Conservation (phyloP, 345 rosid species). For the Cardamine resedifolia region DNA sequence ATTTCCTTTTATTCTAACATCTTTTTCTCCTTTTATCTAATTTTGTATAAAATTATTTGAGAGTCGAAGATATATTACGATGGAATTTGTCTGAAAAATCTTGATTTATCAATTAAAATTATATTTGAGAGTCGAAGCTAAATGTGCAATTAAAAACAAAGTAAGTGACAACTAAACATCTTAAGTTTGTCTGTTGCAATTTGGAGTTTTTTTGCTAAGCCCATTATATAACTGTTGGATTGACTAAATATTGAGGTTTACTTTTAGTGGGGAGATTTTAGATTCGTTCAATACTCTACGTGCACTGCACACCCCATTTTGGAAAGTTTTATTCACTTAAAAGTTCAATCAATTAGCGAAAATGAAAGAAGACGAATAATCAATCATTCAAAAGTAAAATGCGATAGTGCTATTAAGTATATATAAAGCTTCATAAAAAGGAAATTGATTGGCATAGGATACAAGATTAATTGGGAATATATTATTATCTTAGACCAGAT, state of each 20-base stretch:
- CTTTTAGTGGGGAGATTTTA: not conserved
- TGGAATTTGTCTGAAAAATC: conserved; percentile 5
- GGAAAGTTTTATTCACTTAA: not conserved
- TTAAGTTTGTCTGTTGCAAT: conserved; percentile 11
- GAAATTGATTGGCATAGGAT: conserved; percentile 8
- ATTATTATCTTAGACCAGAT: conserved; percentile 6
- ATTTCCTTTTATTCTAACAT: not conserved
- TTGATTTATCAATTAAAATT: not conserved
- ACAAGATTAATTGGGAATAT: conserved; percentile 4
- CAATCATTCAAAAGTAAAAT: conserved; percentile 23
- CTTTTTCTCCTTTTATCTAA: not conserved
- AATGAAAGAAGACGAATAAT: conserved; percentile 2
- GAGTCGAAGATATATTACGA: not conserved
- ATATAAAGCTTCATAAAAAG: not conserved
- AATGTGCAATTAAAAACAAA: not conserved
- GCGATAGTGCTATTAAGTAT: not conserved
- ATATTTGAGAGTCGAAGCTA: not conserved
- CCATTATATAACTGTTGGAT: not conserved
- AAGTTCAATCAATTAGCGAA: conserved; percentile 7
- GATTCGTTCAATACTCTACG: conserved; percentile 16
- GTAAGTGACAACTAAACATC: not conserved
- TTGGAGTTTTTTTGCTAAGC: not conserved
- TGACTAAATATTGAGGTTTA: not conserved
- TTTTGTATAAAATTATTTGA: not conserved
- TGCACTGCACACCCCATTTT: conserved; percentile 8